Evolutionary conservation across 805 yeast genomes (phyloP).

Genomic region (Pichia cabralensis): DNA sequence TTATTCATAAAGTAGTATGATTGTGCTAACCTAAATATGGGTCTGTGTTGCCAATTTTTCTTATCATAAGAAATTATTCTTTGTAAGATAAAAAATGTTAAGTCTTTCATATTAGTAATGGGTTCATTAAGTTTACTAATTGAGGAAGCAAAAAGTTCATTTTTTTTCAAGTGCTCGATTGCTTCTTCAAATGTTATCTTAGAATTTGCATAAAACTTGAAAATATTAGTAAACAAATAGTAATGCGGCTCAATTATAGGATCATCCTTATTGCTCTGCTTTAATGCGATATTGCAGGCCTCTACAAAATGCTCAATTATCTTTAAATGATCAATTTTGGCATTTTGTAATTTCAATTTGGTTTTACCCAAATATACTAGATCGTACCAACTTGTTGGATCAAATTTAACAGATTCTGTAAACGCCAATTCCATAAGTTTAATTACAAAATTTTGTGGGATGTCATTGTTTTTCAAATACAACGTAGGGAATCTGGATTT

Average conservation of each 20-base stretch:
- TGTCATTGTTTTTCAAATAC: constrained; percentile 4
- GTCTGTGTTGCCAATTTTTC: constrained; percentile 87
- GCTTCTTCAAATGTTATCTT: constrained; percentile 31
- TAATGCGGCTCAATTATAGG: constrained; percentile 74
- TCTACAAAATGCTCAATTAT: constrained; percentile 34
- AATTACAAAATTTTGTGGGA: constrained; percentile 11
- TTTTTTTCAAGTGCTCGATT: constrained; percentile 27
- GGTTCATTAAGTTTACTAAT: too few species aligned
- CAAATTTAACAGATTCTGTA: constrained; percentile 35
- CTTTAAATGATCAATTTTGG: constrained; percentile 5
- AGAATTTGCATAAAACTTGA: constrained; percentile 40
- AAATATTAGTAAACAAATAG: constrained; percentile 42
- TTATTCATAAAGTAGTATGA: constrained; percentile 46
- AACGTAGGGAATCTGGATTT: not conserved
- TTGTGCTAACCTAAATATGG: constrained; percentile 60
- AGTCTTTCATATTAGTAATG: constrained; percentile 29
- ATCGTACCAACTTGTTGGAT: constrained; percentile 49
- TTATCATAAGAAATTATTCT: constrained; percentile 52
- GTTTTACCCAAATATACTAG: constrained; percentile 51
- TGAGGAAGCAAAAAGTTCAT: constrained; percentile 24
- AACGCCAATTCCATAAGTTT: constrained; percentile 34
- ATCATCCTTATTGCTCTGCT: constrained; percentile 35
- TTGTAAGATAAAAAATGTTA: constrained; percentile 36
- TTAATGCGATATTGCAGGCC: constrained; percentile 36
- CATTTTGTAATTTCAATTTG: constrained; percentile 36